Base-by-base conservation (phyloP, 169 alveolate species). In the Plasmodium reichenowi region DNA sequence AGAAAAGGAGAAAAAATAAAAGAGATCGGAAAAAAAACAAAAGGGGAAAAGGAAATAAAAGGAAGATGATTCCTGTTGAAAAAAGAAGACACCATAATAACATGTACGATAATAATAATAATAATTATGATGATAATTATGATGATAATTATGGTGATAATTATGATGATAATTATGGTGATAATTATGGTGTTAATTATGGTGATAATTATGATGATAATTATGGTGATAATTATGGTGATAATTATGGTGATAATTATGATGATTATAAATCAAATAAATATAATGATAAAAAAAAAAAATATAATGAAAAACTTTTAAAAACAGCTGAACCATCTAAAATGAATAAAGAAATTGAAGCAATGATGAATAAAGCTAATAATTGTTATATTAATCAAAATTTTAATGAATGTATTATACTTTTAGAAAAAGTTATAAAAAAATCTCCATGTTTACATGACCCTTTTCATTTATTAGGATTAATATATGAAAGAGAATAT, bases 401-500 rank as follows among this genome's bases (percentile, higher is more conserved):
- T 56, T 94, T 93, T 71, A 73, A 92, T 3, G 86, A 71, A 29
- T 94, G 96, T 47, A 89, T 92, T 54, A 88, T 60, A 70, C 70
- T 93, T 15, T 76, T 94, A 50, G 95, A 96, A 88, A 96, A 94
- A 26, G 85, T 96, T 9, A 96, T 96, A 22, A 94, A 93, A 32
- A 47, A 93, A 48, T 95, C 98, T 1, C 98, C 98, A 13, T 95
- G 96, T 13, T 60, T 94, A 20, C 98, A 96, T 24, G 98, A 96
- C 86, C 98, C 98, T 45, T 96, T 95, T 90, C 98, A 96, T 62
- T 93, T 96, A 89, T 87, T 96, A 26, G 98, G 98, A 2, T 93
- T 96, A n/a, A 96, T 96, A 62, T 95, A 96, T 89, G 97, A 96
- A 62, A 95, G 95, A 47, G 98, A 96, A 71, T 93, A 78, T 60